Conservation (phyloP, 106 monocot species). For the Platanthera zijinensis region DNA sequence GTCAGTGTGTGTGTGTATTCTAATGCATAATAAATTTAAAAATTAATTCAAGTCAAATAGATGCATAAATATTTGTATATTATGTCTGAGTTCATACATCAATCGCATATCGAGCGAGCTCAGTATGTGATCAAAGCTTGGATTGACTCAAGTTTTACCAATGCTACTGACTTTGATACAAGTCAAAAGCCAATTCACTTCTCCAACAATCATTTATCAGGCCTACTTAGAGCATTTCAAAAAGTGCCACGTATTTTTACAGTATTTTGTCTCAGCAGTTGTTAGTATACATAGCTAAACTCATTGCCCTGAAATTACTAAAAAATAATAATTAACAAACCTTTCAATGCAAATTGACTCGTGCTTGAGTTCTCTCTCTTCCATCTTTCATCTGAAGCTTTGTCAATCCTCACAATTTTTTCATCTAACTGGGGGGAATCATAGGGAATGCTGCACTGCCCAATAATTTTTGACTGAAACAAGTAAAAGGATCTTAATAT, state of each 20-base stretch:
- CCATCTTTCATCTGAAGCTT: slow-evolving; percentile 55
- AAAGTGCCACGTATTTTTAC: neutral
- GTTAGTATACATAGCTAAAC: neutral
- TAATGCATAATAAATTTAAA: neutral
- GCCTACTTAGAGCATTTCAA: neutral
- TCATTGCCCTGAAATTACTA: neutral
- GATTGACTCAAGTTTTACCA: too few species aligned
- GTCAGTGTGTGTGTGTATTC: too few species aligned
- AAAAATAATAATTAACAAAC: slow-evolving; percentile 21
- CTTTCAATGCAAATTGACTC: slow-evolving; percentile 21
- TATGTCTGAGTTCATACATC: too few species aligned
- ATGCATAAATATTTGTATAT: too few species aligned
- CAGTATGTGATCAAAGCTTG: too few species aligned
- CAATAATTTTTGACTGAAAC: slow-evolving; percentile 31
- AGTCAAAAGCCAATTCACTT: too few species aligned
- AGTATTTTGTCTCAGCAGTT: too few species aligned
- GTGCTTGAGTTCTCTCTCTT: slow-evolving; percentile 23
- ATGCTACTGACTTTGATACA: too few species aligned
- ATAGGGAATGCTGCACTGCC: slow-evolving; percentile 15
- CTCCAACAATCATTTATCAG: too few species aligned
- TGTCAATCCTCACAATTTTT: slow-evolving; percentile 46
- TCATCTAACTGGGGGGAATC: slow-evolving; percentile 23
- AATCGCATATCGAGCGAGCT: too few species aligned
- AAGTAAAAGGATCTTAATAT: neutral
- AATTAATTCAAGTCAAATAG: too few species aligned